These are phyloP conservation scores for Hirsutella thompsonii DNA, from an alignment of 2,329 filamentous ascomycete species.

Conservation along the genomic window DNA sequence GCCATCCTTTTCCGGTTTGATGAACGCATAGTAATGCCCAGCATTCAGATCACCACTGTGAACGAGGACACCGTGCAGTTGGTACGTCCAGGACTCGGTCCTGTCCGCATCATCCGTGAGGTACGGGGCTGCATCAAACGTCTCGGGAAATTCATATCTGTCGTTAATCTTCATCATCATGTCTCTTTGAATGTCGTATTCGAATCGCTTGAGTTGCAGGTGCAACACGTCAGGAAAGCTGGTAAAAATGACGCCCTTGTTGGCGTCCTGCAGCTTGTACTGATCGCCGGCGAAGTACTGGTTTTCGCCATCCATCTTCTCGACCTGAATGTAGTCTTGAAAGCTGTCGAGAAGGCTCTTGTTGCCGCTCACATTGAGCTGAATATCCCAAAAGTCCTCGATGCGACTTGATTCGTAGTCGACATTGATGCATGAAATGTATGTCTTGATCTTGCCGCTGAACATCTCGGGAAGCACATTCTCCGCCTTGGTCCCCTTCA, in stretches of 20 bases:
- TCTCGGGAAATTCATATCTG: constrained; percentile 77
- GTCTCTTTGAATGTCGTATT: constrained; percentile 92
- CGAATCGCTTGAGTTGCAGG: constrained; percentile 90
- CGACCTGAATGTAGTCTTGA: constrained; percentile 89
- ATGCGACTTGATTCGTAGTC: constrained; percentile 91
- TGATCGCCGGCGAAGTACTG: constrained; percentile 91
- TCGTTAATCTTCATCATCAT: constrained; percentile 99
- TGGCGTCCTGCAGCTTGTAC: constrained; percentile 86
- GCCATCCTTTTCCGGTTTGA: constrained; percentile 87
- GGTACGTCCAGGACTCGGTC: constrained; percentile 83
- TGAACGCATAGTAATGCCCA: constrained; percentile 94
- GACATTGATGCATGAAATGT: constrained; percentile 97
- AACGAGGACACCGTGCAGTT: constrained; percentile 87
- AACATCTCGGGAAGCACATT: constrained; percentile 85
- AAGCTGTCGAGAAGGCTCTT: constrained; percentile 90
- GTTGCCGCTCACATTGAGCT: constrained; percentile 91
- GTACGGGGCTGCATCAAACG: constrained; percentile 75
- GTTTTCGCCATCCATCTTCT: constrained; percentile 95
- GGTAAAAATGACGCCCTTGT: constrained; percentile 95
- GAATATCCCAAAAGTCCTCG: constrained; percentile 98
- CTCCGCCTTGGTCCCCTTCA: constrained; percentile 92
- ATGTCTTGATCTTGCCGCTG: constrained; percentile 96
- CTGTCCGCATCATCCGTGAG: constrained; percentile 75
- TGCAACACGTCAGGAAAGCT: constrained; percentile 90
- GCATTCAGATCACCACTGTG: constrained; percentile 96